These are phyloP conservation scores for Dictyostelium intermedium DNA, from an alignment of 78 protist genomes.

Conservation along the genomic window DNA sequence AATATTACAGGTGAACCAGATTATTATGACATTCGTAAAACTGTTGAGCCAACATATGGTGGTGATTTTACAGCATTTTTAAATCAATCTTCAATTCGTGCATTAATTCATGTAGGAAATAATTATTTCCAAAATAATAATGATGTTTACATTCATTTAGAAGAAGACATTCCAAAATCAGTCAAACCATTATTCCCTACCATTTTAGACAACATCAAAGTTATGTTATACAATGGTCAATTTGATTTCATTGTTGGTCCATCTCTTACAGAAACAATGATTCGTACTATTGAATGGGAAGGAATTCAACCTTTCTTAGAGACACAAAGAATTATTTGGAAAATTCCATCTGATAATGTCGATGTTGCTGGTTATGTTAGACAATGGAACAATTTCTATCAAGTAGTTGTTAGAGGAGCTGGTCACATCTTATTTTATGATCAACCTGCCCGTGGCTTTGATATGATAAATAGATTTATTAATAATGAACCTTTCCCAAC, in stretches of 20 bases:
- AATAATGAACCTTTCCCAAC: slow-evolving; percentile 19
- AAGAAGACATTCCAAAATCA: slow-evolving; percentile 47
- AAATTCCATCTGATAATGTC: slow-evolving; percentile 25
- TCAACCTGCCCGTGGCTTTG: slow-evolving; percentile 65
- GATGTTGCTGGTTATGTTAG: slow-evolving; percentile 84
- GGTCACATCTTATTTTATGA: slow-evolving; percentile 88
- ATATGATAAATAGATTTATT: slow-evolving; percentile 62
- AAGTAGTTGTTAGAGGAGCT: slow-evolving; percentile 78
- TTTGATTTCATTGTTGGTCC: slow-evolving; percentile 83
- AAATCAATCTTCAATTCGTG: slow-evolving; percentile 17
- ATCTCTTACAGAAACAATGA: slow-evolving; percentile 41
- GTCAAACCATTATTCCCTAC: slow-evolving; percentile 9
- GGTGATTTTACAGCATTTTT: slow-evolving; percentile 58
- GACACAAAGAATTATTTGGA: slow-evolving; percentile 38
- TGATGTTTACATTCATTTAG: slow-evolving; percentile 8
- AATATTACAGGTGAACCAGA: slow-evolving; percentile 66
- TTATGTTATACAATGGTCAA: slow-evolving; percentile 83
- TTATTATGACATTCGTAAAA: slow-evolving; percentile 67
- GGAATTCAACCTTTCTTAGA: slow-evolving; percentile 11
- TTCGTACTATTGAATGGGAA: slow-evolving; percentile 62
- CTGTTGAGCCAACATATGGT: slow-evolving; percentile 65
- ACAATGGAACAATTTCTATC: slow-evolving; percentile 60
- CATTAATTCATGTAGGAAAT: slow-evolving; percentile 74
- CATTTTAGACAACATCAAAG: slow-evolving; percentile 28
- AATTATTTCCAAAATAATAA: slow-evolving; percentile 22